Conservation (phyloP, 192 early-diverging fungal species). For the Backusella luteola region DNA sequence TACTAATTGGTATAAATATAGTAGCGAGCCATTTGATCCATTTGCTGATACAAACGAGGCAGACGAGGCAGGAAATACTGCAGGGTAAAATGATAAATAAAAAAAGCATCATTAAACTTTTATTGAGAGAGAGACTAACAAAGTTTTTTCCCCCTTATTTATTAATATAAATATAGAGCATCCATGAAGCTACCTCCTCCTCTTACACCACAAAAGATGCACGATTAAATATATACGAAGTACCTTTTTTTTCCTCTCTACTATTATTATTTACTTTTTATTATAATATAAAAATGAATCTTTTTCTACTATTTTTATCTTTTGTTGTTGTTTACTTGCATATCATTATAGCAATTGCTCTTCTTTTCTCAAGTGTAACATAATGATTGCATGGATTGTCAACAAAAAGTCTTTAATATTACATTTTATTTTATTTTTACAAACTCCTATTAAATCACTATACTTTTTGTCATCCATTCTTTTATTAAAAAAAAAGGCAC, state of each 20-base stretch:
- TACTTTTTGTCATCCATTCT: background rate
- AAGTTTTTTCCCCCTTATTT: background rate
- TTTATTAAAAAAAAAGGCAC: background rate
- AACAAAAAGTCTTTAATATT: constrained; percentile 5
- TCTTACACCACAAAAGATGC: constrained; percentile 15
- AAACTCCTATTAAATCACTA: background rate
- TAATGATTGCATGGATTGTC: constrained; percentile 4
- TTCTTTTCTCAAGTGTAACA: background rate
- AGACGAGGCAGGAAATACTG: background rate
- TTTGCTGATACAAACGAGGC: constrained; percentile 12
- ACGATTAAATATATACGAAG: constrained; percentile 12
- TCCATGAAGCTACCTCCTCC: background rate
- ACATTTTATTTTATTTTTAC: background rate
- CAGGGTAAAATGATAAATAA: constrained; percentile 1
- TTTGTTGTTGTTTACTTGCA: constrained; percentile 8
- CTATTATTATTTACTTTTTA: background rate
- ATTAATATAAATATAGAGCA: constrained; percentile 9
- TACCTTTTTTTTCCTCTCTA: background rate
- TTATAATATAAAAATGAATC: background rate
- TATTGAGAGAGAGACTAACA: background rate
- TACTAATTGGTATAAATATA: background rate
- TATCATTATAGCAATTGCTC: background rate
- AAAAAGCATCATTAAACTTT: background rate
- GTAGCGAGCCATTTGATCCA: constrained; percentile 14
- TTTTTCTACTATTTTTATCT: constrained; percentile 1